A percentile compares a stretch with the other conserved stretches of the same genome.
phyloP scores from a whole-genome alignment of 306 rosid species.

The Cicer judaicum region DNA sequence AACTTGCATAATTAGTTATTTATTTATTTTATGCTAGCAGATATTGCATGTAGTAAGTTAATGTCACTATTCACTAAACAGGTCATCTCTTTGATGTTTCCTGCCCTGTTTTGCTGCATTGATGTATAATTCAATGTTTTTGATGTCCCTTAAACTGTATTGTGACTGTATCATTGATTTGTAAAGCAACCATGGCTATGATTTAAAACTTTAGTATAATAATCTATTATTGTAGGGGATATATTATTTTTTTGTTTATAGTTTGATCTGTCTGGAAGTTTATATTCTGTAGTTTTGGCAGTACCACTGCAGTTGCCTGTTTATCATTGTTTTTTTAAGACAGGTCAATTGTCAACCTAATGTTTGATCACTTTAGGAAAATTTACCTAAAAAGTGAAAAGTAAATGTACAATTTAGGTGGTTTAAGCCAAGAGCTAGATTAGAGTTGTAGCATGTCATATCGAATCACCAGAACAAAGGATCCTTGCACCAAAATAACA shows the following conservation, averaged over 20 bases:
- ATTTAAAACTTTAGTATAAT: background rate
- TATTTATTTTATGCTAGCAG: background rate
- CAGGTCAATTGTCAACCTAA: background rate
- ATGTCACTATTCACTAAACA: background rate
- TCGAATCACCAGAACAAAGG: background rate
- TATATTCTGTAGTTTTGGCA: slow-evolving; percentile 9
- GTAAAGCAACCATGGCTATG: background rate
- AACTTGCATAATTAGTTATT: background rate
- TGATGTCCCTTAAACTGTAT: background rate
- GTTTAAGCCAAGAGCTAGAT: slow-evolving; percentile 24
- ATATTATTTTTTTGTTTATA: background rate
- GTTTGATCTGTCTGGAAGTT: slow-evolving; percentile 32
- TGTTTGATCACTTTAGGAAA: slow-evolving; percentile 4
- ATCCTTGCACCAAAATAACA: slow-evolving; percentile 29
- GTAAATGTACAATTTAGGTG: slow-evolving; percentile 18
- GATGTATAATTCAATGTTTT: slow-evolving; percentile 6
- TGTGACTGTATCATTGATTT: background rate
- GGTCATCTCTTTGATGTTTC: slow-evolving; percentile 8
- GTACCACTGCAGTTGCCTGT: slow-evolving; percentile 4
- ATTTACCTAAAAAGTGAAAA: slow-evolving; percentile 15
- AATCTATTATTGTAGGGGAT: background rate
- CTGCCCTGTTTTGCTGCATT: background rate
- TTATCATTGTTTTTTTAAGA: slow-evolving; percentile 22
- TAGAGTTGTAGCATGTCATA: slow-evolving; percentile 15
- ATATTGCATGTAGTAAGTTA: background rate